phyloP scores from a whole-genome alignment of 1,284 basidiomycete genomes.

The Heterobasidion parviporum region DNA sequence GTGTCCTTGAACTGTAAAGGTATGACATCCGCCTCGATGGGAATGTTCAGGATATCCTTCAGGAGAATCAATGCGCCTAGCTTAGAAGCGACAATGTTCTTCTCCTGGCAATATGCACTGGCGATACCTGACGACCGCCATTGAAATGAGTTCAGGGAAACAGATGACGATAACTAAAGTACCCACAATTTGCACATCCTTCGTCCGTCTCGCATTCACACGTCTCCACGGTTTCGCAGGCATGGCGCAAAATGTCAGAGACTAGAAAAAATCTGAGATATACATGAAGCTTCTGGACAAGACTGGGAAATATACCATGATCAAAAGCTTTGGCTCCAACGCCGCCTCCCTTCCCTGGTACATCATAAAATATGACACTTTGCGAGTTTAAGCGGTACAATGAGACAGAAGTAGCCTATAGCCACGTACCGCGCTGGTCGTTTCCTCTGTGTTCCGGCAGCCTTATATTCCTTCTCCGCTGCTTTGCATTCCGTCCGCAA shows the following conservation, averaged over 20 bases:
- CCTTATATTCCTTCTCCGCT: conserved; percentile 69
- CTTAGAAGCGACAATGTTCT: conserved; percentile 63
- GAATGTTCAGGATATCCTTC: conserved; percentile 47
- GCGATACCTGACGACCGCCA: conserved; percentile 44
- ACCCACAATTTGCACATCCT: conserved; percentile 69
- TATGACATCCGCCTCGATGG: conserved; percentile 41
- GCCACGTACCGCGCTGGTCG: conserved; percentile 64
- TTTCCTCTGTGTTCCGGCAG: conserved; percentile 52
- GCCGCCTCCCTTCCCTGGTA: conserved; percentile 62
- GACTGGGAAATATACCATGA: conserved; percentile 47
- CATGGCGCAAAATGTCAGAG: conserved; percentile 55
- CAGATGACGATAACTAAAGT: conserved; percentile 17
- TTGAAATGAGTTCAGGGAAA: neutral
- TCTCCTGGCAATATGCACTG: conserved; percentile 54
- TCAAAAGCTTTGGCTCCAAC: conserved; percentile 79
- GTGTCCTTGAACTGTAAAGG: conserved; percentile 16
- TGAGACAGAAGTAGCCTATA: neutral
- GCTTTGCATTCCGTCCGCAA: conserved; percentile 85
- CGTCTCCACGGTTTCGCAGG: conserved; percentile 52
- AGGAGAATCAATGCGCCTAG: conserved; percentile 65
- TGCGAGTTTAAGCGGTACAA: neutral
- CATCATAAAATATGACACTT: conserved; percentile 82
- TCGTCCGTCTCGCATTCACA: conserved; percentile 56
- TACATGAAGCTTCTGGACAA: neutral
- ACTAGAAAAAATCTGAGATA: conserved; percentile 24